phyloP scores from a whole-genome alignment of 495 filamentous ascomycete species.

The Talaromyces trachyspermus region DNA sequence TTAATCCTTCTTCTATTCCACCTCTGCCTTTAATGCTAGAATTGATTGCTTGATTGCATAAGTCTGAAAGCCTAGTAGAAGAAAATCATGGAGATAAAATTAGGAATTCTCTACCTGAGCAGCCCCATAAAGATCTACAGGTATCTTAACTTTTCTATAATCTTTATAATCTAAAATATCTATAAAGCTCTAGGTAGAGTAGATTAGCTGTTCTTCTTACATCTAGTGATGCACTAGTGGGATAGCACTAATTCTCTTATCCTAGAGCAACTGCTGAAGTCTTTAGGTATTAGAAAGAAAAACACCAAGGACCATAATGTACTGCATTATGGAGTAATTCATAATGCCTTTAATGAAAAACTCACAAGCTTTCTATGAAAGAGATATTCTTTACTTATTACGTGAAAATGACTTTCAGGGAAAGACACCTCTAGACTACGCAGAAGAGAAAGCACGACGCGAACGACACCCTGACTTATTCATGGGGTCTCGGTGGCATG shows the following conservation, averaged over 20 bases:
- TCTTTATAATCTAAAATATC: too few relatives aligned
- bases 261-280: conserved; percentile 4
- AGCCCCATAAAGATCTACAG: background rate
- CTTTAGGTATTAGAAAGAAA: conserved; percentile 9
- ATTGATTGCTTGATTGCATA: background rate
- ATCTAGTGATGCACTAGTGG: conserved; percentile 11
- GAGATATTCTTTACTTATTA: conserved; percentile 1
- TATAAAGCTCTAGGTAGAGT: too few relatives aligned
- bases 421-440: conserved; percentile 13
- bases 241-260: conserved; percentile 3
- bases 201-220: background rate
- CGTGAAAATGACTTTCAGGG: conserved; percentile 8
- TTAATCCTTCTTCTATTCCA: background rate
- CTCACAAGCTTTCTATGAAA: conserved; percentile 8
- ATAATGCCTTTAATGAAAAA: conserved; percentile 8
- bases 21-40: background rate
- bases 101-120: background rate
- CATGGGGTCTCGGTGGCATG: background rate
- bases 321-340: conserved; percentile 12
- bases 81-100: background rate
- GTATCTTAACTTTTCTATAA: conserved; percentile 3
- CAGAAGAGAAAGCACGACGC: conserved; percentile 10
- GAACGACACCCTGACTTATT: conserved; percentile 5
- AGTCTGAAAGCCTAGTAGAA: background rate
- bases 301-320: conserved; percentile 8